phyloP scores from a whole-genome alignment of 305 asterid genomes.

The Coffea humblotiana region DNA sequence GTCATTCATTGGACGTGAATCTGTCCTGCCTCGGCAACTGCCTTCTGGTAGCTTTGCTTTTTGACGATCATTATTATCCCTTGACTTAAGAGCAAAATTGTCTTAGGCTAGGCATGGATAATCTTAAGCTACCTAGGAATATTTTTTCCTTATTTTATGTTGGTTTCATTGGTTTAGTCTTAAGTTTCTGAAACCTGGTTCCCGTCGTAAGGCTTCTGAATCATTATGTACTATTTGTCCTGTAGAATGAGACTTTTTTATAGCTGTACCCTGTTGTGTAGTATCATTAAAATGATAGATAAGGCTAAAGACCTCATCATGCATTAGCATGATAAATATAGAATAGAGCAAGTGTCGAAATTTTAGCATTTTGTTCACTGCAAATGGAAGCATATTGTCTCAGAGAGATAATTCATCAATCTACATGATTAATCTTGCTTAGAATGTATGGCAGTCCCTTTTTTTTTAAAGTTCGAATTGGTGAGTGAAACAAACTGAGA shows the following conservation, averaged over 20 bases:
- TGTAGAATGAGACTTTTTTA: neutral
- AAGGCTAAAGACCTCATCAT: too few relatives aligned
- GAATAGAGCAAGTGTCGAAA: neutral
- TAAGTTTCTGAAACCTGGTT: neutral
- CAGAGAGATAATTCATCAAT: neutral
- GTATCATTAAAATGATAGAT: too few relatives aligned
- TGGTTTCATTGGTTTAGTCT: neutral
- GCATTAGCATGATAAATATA: neutral
- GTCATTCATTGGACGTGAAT: conserved; percentile 58
- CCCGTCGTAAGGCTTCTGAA: neutral
- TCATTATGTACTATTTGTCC: neutral
- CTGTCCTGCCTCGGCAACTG: conserved; percentile 72
- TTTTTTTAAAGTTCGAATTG: neutral
- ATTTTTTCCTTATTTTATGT: neutral
- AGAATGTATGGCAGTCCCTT: neutral
- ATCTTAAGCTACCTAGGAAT: neutral
- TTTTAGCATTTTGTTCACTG: conserved; percentile 1
- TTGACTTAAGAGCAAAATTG: neutral
- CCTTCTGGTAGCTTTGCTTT: conserved; percentile 51
- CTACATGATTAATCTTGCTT: neutral
- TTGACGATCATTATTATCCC: conserved; percentile 4
- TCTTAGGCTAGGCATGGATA: neutral
- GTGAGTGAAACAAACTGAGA: neutral
- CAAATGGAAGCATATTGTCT: neutral
- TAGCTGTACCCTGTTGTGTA: too few relatives aligned